Evolutionary conservation across 1,284 basidiomycete genomes (phyloP), one percentile per base, ranked within the genome.

Genomic region (Pisolithus thermaeus): DNA sequence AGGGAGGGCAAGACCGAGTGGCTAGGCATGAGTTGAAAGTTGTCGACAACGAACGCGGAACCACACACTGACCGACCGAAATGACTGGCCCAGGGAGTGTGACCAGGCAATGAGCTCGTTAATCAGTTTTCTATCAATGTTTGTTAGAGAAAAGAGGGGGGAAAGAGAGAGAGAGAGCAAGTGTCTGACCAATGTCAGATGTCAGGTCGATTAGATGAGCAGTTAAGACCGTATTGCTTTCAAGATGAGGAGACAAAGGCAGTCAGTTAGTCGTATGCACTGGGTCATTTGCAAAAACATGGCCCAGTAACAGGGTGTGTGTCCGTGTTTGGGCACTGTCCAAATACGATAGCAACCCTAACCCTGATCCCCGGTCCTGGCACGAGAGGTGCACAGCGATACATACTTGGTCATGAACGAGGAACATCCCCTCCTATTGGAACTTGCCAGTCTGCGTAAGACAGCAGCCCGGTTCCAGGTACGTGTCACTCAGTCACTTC

Each of bases 381-480:
- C 18, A 20, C 18, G 18, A 20, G 18, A 20, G 18, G 18, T 20
- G 18, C 18, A 20, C 18, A 20, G 18, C 18, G 18, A n/a, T n/a
- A n/a, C n/a, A 20, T 20, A 20, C 1, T 1, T 20, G 18, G 18
- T 57, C 57, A 61, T 72, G 52, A 61, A 67, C 62, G 72, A 76
- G 56, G 78, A 80, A 45, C 84, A 90, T 60, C 87, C 87, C 11
- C 73, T 90, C 25, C 72, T 77, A 9, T 67, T 79, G 28, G 86
- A 90, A 67, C 73, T 90, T 28, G 60, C 73, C 18, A 83, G 81
- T 54, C 74, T 89, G 18, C 78, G 83, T 49, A 67, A 73, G n/a
- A 80, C 85, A 2, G 75, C 87, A 6, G 68, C 73, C 41, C 80
- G 80, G 45, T 90, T 85, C 59, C 87, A 85, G 77, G 83, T 80